phyloP scores from a whole-genome alignment of 164 flowering plant genomes.

The Malania oleifera region DNA sequence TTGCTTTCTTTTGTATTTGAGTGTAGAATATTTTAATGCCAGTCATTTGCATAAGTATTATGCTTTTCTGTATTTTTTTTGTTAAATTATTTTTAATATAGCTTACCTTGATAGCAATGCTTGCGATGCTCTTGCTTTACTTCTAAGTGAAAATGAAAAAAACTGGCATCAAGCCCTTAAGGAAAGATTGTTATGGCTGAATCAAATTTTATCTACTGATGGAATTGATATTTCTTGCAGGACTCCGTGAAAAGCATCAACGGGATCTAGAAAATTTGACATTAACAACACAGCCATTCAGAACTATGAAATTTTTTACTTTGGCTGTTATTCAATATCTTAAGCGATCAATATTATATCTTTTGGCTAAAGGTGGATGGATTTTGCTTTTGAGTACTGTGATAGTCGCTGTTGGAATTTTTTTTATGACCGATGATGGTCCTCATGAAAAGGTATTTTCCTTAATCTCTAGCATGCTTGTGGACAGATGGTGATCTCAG shows the following conservation, averaged over 20 bases:
- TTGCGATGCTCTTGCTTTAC: too few species aligned
- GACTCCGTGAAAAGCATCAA: slow-evolving; percentile 45
- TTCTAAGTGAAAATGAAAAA: too few species aligned
- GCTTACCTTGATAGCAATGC: too few species aligned
- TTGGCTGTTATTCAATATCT: slow-evolving; percentile 49
- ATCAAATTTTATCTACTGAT: not conserved
- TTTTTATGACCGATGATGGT: slow-evolving; percentile 58
- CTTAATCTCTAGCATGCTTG: too few species aligned
- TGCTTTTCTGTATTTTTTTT: too few species aligned
- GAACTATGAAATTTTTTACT: slow-evolving; percentile 56
- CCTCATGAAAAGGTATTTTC: slow-evolving; percentile 76
- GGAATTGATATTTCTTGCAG: slow-evolving; percentile 31
- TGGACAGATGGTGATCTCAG: too few species aligned
- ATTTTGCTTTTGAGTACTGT: slow-evolving; percentile 40
- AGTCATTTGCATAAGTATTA: too few species aligned
- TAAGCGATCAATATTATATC: slow-evolving; percentile 41
- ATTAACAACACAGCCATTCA: slow-evolving; percentile 57
- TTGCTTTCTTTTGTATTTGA: too few species aligned
- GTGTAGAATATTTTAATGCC: too few species aligned
- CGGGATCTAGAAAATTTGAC: slow-evolving; percentile 66
- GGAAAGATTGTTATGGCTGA: not conserved
- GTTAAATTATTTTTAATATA: too few species aligned
- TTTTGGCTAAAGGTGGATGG: slow-evolving; percentile 67
- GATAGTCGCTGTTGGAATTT: slow-evolving; percentile 26
- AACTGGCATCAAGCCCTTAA: not conserved